Percentiles rank a stretch among this genome's conserved stretches.
Evolutionary conservation across 805 yeast species (phyloP).

Genomic region (Zygotorulaspora florentina): DNA sequence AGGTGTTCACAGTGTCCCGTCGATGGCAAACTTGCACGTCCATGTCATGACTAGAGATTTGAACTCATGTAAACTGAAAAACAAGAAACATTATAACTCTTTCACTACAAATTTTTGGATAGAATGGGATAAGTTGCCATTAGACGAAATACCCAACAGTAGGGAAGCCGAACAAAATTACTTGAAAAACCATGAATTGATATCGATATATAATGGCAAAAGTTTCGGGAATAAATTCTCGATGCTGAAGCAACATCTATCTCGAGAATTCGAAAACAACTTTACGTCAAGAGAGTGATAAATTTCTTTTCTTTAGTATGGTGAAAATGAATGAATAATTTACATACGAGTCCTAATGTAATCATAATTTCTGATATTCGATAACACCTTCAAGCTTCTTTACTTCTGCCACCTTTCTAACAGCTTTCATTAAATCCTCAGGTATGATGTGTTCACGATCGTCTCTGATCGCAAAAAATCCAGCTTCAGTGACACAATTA

Average conservation of each 20-base stretch:
- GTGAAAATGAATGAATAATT: neutral
- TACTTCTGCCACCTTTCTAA: conserved; percentile 92
- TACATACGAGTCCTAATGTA: neutral
- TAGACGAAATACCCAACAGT: conserved; percentile 30
- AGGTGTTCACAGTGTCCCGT: conserved; percentile 71
- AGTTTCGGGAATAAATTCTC: conserved; percentile 43
- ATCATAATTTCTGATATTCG: conserved; percentile 86
- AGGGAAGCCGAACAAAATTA: conserved; percentile 38
- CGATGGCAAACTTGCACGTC: conserved; percentile 63
- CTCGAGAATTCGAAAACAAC: conserved; percentile 33
- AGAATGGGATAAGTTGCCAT: conserved; percentile 46
- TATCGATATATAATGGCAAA: conserved; percentile 41
- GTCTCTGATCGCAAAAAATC: conserved; percentile 95
- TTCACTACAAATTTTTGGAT: conserved; percentile 66
- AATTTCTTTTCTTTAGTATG: neutral
- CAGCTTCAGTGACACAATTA: conserved; percentile 97
- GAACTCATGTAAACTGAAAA: conserved; percentile 49
- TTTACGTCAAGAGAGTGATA: conserved; percentile 10
- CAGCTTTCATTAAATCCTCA: conserved; percentile 95
- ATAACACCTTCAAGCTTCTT: conserved; percentile 95
- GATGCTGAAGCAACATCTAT: conserved; percentile 40
- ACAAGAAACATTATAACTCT: conserved; percentile 64
- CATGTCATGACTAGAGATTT: conserved; percentile 70
- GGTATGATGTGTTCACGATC: conserved; percentile 94
- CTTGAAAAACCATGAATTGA: conserved; percentile 35